These are phyloP conservation scores for Chaetothyriales sp. DNA, from an alignment of 2,329 filamentous ascomycete genomes.

Conservation along the genomic window DNA sequence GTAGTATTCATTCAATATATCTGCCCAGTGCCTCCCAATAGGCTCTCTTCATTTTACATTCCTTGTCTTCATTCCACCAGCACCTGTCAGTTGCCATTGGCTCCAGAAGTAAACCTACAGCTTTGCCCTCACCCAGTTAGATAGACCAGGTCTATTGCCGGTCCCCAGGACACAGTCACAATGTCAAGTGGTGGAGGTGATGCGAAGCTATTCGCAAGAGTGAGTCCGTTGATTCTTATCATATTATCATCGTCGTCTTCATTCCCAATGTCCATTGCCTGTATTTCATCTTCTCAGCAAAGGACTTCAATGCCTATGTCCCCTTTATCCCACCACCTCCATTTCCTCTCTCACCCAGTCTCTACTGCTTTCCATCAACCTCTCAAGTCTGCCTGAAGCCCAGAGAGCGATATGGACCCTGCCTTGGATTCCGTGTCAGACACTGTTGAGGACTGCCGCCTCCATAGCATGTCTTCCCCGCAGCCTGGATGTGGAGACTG, in stretches of 20 bases:
- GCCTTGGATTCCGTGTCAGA: neutral
- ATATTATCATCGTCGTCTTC: neutral
- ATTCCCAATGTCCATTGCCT: neutral
- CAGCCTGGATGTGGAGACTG: neutral
- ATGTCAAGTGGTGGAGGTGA: conserved; percentile 67
- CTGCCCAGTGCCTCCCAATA: neutral
- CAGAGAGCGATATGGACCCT: neutral
- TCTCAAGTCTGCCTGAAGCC: neutral
- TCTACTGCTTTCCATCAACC: neutral
- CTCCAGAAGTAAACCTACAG: neutral
- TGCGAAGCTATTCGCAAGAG: conserved; percentile 97
- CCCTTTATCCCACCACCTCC: too few relatives aligned
- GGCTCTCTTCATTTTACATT: neutral
- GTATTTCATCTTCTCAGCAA: neutral
- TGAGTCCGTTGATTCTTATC: conserved; percentile 36
- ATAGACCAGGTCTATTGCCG: neutral
- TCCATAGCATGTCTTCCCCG: neutral
- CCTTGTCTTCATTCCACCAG: neutral
- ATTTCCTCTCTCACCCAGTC: neutral
- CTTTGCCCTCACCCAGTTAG: neutral
- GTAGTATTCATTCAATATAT: neutral
- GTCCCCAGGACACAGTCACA: conserved; percentile 13
- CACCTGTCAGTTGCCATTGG: neutral
- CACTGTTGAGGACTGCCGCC: neutral
- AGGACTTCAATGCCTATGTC: neutral